Percentiles rank a stretch among this genome's conserved stretches.
Conservation (phyloP, 1,139 yeast species). For the Spencermartinsiella ligniputridi region DNA sequence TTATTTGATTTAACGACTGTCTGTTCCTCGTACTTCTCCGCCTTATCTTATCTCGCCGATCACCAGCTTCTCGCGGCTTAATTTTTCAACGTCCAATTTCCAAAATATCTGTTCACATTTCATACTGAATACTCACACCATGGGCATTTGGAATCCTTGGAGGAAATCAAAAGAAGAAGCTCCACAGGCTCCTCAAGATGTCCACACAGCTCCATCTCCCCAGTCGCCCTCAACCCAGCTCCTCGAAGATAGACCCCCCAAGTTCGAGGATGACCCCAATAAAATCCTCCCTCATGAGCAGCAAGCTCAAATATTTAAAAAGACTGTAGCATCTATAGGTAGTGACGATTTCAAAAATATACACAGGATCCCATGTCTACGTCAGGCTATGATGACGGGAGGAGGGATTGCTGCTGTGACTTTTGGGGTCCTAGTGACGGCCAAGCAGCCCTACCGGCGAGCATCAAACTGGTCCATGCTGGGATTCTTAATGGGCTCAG, state of each 20-base stretch:
- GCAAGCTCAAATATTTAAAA: slow-evolving; percentile 15
- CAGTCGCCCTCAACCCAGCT: slow-evolving; percentile 1
- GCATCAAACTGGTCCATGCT: slow-evolving; percentile 82
- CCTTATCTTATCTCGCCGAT: no score
- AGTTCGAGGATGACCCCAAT: slow-evolving; percentile 29
- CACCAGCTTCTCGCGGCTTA: no score
- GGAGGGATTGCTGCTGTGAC: slow-evolving; percentile 79
- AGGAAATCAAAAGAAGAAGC: background rate
- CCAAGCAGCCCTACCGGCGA: slow-evolving; percentile 57
- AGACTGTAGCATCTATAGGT: slow-evolving; percentile 24
- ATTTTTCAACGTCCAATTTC: no score
- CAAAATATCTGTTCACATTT: no score
- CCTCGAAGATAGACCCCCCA: slow-evolving; percentile 34
- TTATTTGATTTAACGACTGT: no score
- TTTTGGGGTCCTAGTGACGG: slow-evolving; percentile 57
- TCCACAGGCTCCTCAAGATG: no score
- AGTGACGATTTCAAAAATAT: slow-evolving; percentile 55
- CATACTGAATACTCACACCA: no score
- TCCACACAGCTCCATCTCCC: background rate
- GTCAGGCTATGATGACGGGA: slow-evolving; percentile 86
- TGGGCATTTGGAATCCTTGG: slow-evolving; percentile 1
- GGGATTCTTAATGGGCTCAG: slow-evolving; percentile 73
- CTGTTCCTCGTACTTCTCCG: no score
- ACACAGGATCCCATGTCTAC: slow-evolving; percentile 76
- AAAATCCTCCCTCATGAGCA: slow-evolving; percentile 5